A percentile compares a stretch with the other conserved stretches of the same genome.
Conservation (phyloP, 1,284 basidiomycete genomes). For the Malassezia furfur region DNA sequence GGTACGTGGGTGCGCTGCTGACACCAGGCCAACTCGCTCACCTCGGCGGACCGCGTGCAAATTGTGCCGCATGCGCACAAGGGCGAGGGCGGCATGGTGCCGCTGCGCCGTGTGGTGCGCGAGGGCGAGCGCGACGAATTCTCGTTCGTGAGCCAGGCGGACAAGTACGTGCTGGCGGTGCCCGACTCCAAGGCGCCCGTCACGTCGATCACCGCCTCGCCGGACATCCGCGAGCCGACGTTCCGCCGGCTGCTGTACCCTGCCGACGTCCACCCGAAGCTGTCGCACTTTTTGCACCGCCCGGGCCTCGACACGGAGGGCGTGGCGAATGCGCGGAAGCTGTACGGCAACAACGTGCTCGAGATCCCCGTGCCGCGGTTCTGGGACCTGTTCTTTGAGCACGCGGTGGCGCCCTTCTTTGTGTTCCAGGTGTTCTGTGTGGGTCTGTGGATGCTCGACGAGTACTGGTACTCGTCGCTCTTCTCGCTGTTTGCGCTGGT, state of each 20-base stretch:
- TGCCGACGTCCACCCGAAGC: constrained; percentile 62
- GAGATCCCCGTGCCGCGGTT: constrained; percentile 45
- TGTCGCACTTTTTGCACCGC: constrained; percentile 62
- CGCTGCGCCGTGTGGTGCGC: constrained; percentile 55
- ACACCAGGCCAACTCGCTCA: constrained; percentile 48
- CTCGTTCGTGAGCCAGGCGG: constrained; percentile 89
- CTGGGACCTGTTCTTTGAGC: constrained; percentile 44
- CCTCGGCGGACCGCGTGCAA: constrained; percentile 69
- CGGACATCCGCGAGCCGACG: constrained; percentile 53
- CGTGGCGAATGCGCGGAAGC: constrained; percentile 33
- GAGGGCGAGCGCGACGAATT: constrained; percentile 54
- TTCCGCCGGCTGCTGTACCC: constrained; percentile 86
- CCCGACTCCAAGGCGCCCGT: constrained; percentile 37
- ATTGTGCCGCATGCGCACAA: constrained; percentile 76
- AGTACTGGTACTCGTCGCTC: constrained; percentile 47
- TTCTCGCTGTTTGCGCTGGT: constrained; percentile 47
- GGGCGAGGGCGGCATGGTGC: constrained; percentile 82
- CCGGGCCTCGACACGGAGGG: constrained; percentile 49
- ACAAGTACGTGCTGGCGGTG: constrained; percentile 73
- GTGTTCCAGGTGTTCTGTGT: constrained; percentile 48
- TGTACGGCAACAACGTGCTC: constrained; percentile 42
- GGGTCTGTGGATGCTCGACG: constrained; percentile 47
- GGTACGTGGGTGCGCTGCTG: constrained; percentile 6
- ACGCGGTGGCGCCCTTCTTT: constrained; percentile 48
- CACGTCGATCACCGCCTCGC: constrained; percentile 34